Conservation (phyloP, 23 red algal species). For the Agarophyton chilense region DNA sequence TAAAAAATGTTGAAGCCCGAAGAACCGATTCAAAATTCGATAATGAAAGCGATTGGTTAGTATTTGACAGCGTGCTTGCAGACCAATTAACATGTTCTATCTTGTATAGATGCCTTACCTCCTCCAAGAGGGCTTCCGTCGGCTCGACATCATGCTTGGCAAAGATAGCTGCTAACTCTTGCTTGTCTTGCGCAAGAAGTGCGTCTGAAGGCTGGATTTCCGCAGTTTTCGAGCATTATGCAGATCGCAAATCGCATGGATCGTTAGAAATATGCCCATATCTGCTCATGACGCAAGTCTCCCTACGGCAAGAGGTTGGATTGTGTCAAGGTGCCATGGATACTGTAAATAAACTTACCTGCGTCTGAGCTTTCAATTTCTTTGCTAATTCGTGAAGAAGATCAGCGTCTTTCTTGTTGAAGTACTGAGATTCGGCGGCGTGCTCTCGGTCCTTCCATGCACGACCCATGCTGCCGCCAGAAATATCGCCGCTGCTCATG, state of each 20-base stretch:
- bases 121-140: constrained; percentile 57
- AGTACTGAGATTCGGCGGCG: constrained; percentile 61
- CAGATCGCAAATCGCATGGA: background rate
- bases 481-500: constrained; percentile 46
- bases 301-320: too few species aligned
- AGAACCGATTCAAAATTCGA: background rate
- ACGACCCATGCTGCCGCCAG: constrained; percentile 53
- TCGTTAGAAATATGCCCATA: background rate
- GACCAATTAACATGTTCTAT: background rate
- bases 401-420: constrained; percentile 69
- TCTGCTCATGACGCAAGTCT: too few species aligned
- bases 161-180: constrained; percentile 35
- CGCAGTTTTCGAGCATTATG: background rate
- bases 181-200: constrained; percentile 18
- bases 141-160: constrained; percentile 38
- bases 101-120: background rate
- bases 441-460: constrained; percentile 69
- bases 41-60: background rate
- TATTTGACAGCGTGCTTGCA: background rate
- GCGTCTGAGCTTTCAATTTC: constrained; percentile 55
- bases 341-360: constrained; percentile 3
- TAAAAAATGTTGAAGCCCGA: too few species aligned
- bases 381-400: constrained; percentile 59
- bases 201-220: constrained; percentile 18
- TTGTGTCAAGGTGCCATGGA: background rate